Conservation (phyloP, 805 yeast genomes). For the Saccharomycopsis microspora region DNA sequence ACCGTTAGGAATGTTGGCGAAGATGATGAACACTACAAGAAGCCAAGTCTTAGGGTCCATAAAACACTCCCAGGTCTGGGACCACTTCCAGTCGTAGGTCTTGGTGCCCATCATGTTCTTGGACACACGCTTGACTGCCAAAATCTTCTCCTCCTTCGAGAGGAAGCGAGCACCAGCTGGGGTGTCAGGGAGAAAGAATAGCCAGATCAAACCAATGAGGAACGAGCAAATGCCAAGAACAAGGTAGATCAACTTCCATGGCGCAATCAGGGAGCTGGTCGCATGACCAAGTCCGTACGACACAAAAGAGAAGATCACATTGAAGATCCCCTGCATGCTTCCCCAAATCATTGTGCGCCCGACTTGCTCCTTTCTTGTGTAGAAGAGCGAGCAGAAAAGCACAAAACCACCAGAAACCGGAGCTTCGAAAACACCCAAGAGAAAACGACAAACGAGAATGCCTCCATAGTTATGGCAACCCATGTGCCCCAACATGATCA, state of each 20-base stretch:
- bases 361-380: slow-evolving; percentile 26
- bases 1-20: slow-evolving; percentile 31
- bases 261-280: slow-evolving; percentile 24
- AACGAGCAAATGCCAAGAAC: slow-evolving; percentile 45
- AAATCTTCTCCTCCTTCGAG: slow-evolving; percentile 28
- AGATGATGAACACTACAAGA: slow-evolving; percentile 23
- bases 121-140: slow-evolving; percentile 33
- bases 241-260: slow-evolving; percentile 38
- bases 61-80: slow-evolving; percentile 29
- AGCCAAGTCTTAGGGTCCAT: slow-evolving; percentile 33
- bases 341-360: slow-evolving; percentile 24
- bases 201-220: slow-evolving; percentile 29
- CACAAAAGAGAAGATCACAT: slow-evolving; percentile 25
- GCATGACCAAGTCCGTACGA: slow-evolving; percentile 25
- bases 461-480: slow-evolving; percentile 22
- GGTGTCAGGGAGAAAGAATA: slow-evolving; percentile 35
- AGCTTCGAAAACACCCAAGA: slow-evolving; percentile 28
- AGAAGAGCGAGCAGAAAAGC: slow-evolving; percentile 25
- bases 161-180: slow-evolving; percentile 31
- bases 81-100: slow-evolving; percentile 25
- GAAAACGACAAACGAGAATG: slow-evolving; percentile 21
- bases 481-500: slow-evolving; percentile 20
- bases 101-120: slow-evolving; percentile 34
- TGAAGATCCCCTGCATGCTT: too few species aligned
- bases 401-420: slow-evolving; percentile 4